These are phyloP conservation scores for Pythium vanterpoolii DNA, from an alignment of 352 stramenopile species.

Conservation along the genomic window DNA sequence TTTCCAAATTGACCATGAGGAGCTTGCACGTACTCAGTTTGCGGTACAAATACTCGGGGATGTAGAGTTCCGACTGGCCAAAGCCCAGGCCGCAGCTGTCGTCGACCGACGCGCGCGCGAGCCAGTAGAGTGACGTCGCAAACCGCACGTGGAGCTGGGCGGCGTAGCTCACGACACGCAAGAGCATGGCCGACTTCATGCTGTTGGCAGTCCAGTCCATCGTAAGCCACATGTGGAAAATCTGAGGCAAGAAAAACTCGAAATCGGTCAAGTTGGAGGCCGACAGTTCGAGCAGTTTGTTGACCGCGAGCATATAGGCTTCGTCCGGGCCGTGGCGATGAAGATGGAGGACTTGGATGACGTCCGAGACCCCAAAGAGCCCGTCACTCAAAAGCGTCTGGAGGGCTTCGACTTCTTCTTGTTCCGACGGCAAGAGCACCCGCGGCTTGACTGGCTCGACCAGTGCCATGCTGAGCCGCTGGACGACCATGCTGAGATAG, in stretches of 20 bases:
- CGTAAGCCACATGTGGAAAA: conserved; percentile 84
- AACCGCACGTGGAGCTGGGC: conserved; percentile 75
- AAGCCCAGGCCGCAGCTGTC: conserved; percentile 81
- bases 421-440: conserved; percentile 39
- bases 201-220: conserved; percentile 73
- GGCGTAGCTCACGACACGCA: conserved; percentile 68
- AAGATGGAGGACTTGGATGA: conserved; percentile 81
- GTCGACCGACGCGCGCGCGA: conserved; percentile 70
- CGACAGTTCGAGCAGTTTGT: conserved; percentile 69
- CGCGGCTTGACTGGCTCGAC: conserved; percentile 34
- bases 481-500: conserved; percentile 65
- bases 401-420: conserved; percentile 63
- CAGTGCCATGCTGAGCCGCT: conserved; percentile 54
- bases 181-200: conserved; percentile 71
- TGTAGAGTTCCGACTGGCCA: conserved; percentile 67
- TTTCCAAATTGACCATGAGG: conserved; percentile 79
- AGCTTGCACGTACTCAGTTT: conserved; percentile 82
- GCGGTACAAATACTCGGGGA: conserved; percentile 74
- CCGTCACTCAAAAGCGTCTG: conserved; percentile 45
- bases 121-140: conserved; percentile 78
- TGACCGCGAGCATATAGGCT: conserved; percentile 63
- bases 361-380: conserved; percentile 66
- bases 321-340: conserved; percentile 74
- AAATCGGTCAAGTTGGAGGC: conserved; percentile 67
- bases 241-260: conserved; percentile 81